Evolutionary conservation across 2,329 filamentous ascomycete species (phyloP), one percentile per base, ranked within the genome.

Genomic region (Alternaria brassicicola): DNA sequence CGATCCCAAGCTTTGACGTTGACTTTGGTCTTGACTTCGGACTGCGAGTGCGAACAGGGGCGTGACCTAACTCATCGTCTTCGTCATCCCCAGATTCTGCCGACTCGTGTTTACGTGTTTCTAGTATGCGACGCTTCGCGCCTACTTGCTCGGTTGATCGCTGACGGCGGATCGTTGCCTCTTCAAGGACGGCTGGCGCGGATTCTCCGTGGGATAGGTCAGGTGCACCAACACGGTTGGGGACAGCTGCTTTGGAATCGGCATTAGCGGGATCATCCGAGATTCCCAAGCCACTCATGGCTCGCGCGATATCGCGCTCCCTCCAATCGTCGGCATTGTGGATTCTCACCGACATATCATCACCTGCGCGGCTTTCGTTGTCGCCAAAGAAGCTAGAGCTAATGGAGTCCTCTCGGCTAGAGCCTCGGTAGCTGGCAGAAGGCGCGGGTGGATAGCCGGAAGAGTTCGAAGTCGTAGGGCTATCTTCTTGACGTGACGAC

Each of bases 81-180:
- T 97, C 94, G 67, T 97, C 94, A 69, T 97, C 94, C 4, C 93
- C 93, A 28, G 92, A 96, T 70, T 97, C 94, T 13, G 87, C 88
- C 54, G 90, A 88, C 67, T 96, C 92, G 35, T 87, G 79, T 15
- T 86, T 85, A 42, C 88, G 85, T 67, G 87, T 91, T 70, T 96
- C 91, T 31, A 92, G 78, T 6, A 88, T 88, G 64, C 93, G 90
- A 30, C 89, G 87, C 76, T 91, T 94, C 3, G 87, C 86, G 63
- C 86, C 87, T 23, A 93, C 85, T 63, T 89, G 88, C 70, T 96
- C 92, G 2, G 87, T 82, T 4, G 90, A 91, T 25, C 88, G 87
- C 67, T 87, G 85, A 61, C 86, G 88, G 38, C 85, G 85, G 25
- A 86, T 73, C 55, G 73, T 76, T 59, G 70, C 64, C 45, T 69